phyloP scores from a whole-genome alignment of 768 basidiomycete genomes.

The Imleria badia region DNA sequence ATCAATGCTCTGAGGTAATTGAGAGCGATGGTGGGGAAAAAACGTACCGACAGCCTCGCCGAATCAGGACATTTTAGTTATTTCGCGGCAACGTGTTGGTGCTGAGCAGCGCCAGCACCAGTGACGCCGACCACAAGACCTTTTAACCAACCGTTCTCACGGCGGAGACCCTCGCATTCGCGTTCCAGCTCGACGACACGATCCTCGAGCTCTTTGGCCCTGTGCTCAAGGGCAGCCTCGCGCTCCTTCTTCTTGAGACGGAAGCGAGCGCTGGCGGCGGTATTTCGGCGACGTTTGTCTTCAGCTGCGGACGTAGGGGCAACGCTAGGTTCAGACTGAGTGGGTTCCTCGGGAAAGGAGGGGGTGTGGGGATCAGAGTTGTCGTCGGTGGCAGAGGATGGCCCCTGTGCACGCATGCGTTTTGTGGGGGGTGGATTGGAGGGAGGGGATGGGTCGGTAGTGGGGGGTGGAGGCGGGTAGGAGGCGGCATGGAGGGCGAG shows the following conservation, averaged over 20 bases:
- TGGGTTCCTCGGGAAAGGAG: conserved; percentile 30
- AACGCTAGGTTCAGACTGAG: conserved; percentile 9
- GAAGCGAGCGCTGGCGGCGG: conserved; percentile 91
- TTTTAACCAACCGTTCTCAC: conserved; percentile 93
- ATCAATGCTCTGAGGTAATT: not conserved
- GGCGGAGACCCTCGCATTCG: conserved; percentile 83
- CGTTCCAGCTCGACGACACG: conserved; percentile 82
- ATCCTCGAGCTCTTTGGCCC: conserved; percentile 80
- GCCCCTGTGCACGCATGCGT: conserved; percentile 56
- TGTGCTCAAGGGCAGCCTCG: conserved; percentile 83
- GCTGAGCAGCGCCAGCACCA: conserved; percentile 52
- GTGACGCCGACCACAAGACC: conserved; percentile 88
- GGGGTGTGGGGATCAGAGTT: conserved; percentile 13
- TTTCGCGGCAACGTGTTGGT: conserved; percentile 24
- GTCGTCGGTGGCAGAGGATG: conserved; percentile 36
- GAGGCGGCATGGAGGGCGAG: conserved; percentile 52
- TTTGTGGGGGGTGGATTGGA: conserved; percentile 37
- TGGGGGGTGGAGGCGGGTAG: conserved; percentile 18
- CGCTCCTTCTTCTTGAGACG: conserved; percentile 95
- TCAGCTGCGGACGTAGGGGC: conserved; percentile 56
- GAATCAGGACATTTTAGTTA: not conserved
- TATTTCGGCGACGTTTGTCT: conserved; percentile 93
- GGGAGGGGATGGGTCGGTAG: conserved; percentile 16
- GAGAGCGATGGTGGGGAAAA: not conserved
- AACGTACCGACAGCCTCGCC: not conserved